Conservation (phyloP, 2,329 filamentous ascomycete genomes). For the Aspergillus brunneoviolaceus region DNA sequence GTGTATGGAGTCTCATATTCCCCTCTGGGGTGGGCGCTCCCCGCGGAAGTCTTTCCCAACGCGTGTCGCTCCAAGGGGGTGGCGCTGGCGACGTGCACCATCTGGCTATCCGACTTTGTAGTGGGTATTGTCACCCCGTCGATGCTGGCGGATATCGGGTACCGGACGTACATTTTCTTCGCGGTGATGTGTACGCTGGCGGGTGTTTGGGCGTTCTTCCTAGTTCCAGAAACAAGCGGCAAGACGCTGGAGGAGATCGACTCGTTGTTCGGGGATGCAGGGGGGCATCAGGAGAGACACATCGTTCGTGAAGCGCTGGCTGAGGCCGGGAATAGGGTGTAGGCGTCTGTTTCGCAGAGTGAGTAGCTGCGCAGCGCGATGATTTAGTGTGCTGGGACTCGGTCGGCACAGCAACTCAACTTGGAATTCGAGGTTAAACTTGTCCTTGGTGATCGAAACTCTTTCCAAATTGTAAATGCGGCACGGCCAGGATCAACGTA, state of each 20-base stretch:
- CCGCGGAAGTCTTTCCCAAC: constrained; percentile 66
- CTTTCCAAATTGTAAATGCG: too few relatives aligned
- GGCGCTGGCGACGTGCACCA: constrained; percentile 63
- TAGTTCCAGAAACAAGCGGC: constrained; percentile 33
- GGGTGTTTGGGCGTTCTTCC: constrained; percentile 25
- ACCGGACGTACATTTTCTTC: constrained; percentile 25
- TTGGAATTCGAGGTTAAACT: too few relatives aligned
- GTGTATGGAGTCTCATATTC: constrained; percentile 62
- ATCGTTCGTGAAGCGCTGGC: background rate
- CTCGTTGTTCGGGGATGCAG: constrained; percentile 20
- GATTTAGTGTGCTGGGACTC: too few relatives aligned
- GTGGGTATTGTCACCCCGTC: constrained; percentile 64
- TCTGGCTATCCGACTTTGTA: constrained; percentile 73
- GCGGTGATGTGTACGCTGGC: constrained; percentile 14
- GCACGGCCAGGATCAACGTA: too few relatives aligned
- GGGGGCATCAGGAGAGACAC: background rate
- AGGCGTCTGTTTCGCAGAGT: too few relatives aligned
- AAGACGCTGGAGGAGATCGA: constrained; percentile 32
- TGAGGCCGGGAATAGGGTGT: background rate
- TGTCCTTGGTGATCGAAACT: too few relatives aligned
- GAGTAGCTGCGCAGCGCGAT: too few relatives aligned
- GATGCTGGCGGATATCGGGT: constrained; percentile 48
- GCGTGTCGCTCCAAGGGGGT: constrained; percentile 65
- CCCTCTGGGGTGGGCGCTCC: background rate
- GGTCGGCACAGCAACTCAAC: too few relatives aligned